phyloP scores from a whole-genome alignment of 2,329 filamentous ascomycete genomes.

The Colletotrichum sp. region DNA sequence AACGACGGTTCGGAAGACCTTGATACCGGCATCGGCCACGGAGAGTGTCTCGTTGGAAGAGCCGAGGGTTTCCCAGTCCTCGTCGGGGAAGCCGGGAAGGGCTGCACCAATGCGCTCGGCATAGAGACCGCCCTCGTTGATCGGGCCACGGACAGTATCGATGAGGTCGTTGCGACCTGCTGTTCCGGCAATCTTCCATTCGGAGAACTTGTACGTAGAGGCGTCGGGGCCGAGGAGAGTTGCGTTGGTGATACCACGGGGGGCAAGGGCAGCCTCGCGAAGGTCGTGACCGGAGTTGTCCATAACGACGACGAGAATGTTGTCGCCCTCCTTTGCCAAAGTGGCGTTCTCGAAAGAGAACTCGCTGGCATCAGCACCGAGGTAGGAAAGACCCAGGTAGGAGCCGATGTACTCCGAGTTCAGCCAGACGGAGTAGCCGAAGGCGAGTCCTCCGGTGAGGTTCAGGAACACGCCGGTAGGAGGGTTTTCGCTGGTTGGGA shows the following conservation, averaged over 20 bases:
- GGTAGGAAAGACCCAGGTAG: conserved; percentile 53
- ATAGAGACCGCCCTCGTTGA: conserved; percentile 63
- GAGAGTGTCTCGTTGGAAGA: conserved; percentile 39
- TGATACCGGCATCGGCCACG: conserved; percentile 54
- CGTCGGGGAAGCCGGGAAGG: conserved; percentile 59
- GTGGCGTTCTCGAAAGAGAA: conserved; percentile 58
- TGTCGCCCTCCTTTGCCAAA: conserved; percentile 41
- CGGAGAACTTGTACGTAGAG: conserved; percentile 43
- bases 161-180: conserved; percentile 57
- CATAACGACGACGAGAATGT: conserved; percentile 60
- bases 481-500: conserved; percentile 39
- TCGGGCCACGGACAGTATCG: conserved; percentile 59
- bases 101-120: conserved; percentile 65
- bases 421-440: conserved; percentile 62
- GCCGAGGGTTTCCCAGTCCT: conserved; percentile 41
- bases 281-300: conserved; percentile 67
- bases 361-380: conserved; percentile 37
- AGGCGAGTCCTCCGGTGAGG: conserved; percentile 58
- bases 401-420: conserved; percentile 63
- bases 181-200: conserved; percentile 64
- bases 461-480: conserved; percentile 53
- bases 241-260: conserved; percentile 58
- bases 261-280: conserved; percentile 49
- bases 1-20: conserved; percentile 59
- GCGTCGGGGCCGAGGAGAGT: conserved; percentile 46